Evolutionary conservation across 2,329 filamentous ascomycete species (phyloP), one percentile per base, ranked within the genome.

Genomic region (Sporothrix humicola): DNA sequence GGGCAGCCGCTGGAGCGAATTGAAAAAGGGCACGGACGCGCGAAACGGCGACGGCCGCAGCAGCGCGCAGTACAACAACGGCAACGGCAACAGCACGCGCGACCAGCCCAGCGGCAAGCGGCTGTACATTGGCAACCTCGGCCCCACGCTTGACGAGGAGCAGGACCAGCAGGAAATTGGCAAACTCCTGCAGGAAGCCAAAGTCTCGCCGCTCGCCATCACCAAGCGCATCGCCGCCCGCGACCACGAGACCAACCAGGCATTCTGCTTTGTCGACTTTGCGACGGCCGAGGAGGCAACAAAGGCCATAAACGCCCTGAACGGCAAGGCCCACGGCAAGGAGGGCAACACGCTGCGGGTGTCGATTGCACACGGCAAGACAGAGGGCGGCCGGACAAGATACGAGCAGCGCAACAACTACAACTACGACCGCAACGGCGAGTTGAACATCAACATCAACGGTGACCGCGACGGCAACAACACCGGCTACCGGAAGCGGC

Each of bases 191-290:
- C n/a, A n/a, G n/a, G n/a, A n/a, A n/a, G n/a, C n/a, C n/a, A n/a
- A n/a, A n/a, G n/a, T 84, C 75, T 80, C 84, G 10, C 79, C 85
- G 80, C 75, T 80, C 54, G 77, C 78, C 7, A 83, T 87, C 65
- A 83, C 85, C 76, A 87, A 87, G 76, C 82, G 85, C 20, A 91
- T 87, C 83, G 90, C 85, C 65, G 88, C 85, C 75, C 89, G 84
- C 79, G 89, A 82, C 78, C 88, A 81, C 78, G 90, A 85, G 73
- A 83, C 82, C 37, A 79, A 82, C 75, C 85, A 89, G 78, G 87
- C 91, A 80, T 91, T 89, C 80, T 88, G 88, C 77, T 92, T 91
- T 74, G 87, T 92, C n/a, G 89, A 92, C 77, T 86, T 92, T 73
- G 82, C 82, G 66, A 87, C 84, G 6, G 79, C 81, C 0, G 85